Conservation (phyloP, 176 grass and related monocot species). For the Cocos nucifera region DNA sequence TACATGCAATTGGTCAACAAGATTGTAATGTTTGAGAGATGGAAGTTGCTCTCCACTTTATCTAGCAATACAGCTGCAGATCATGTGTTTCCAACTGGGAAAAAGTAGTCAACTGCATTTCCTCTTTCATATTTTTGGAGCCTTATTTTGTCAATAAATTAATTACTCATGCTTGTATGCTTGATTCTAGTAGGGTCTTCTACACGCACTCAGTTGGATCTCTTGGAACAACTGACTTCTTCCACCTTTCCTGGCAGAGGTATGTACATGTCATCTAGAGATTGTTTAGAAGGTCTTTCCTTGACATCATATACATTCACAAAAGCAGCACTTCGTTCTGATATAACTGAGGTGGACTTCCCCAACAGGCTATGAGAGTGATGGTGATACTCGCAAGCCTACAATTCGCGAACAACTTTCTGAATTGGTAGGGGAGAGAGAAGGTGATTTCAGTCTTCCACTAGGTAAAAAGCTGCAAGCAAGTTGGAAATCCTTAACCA, state of each 20-base stretch:
- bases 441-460: conserved; percentile 61
- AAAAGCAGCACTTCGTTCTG: not conserved
- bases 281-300: not conserved
- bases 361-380: conserved; percentile 27
- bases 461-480: conserved; percentile 71
- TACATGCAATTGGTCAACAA: too few species aligned
- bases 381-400: not conserved
- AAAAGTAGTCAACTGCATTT: too few species aligned
- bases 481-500: conserved; percentile 46
- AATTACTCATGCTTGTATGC: not conserved
- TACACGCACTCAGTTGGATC: conserved; percentile 56
- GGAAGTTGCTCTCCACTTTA: too few species aligned
- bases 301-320: not conserved
- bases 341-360: not conserved
- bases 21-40: too few species aligned
- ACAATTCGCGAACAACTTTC: conserved; percentile 66
- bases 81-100: too few species aligned
- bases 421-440: conserved; percentile 37
- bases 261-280: conserved; percentile 16
- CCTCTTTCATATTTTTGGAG: too few species aligned
- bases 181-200: conserved; percentile 48
- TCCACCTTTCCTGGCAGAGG: conserved; percentile 28
- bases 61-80: too few species aligned
- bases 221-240: conserved; percentile 80
- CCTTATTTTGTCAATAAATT: too few species aligned